Base-by-base conservation (phyloP, 1,284 basidiomycete genomes). In the Tilletia setariae region DNA sequence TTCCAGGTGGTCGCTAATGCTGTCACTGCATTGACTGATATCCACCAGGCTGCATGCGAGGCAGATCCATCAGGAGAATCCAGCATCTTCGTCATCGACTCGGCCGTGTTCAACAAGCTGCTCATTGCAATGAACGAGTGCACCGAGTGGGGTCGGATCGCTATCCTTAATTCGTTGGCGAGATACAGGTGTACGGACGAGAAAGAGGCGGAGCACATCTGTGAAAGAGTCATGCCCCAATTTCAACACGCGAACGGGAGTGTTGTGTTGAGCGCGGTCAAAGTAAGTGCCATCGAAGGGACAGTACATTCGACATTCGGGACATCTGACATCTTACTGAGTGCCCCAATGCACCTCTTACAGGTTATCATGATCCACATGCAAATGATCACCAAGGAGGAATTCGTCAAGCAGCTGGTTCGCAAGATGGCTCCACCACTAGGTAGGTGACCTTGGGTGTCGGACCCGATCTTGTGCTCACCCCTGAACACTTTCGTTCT, bases 371-470 rank as follows among this genome's bases (percentile, higher is more conserved):
- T 98, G 92, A 94, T 81, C 67, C 80, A 81, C 69, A 82, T 82
- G 80, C 72, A 76, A 19, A 74, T 77, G 1, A 65, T 97, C 30
- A 86, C 86, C 64, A 87, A 93, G 71, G 92, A 94, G 68, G 94
- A 95, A 28, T 88, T 98, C 72, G 86, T 90, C 68, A 93, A 91
- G 79, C 90, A 91, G 73, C 87, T 98, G 35, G 86, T 94, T 46
- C 89, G 92, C 65, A 98, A 98, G 85, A 97, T 98, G 94, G 95
- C 94, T 0, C 95, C 95, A 8, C 96, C 96, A 23, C 86, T 99
- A 61, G 47, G 47, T 49, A 4, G 25, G 47, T 23, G n/a, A 49
- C 47, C n/a, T 89, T 89, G 6, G 90, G 90, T 4, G 89, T 90
- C 3, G 90, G 91, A 74, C 16, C 35, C 30, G 63, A 42, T 43